Conservation (phyloP, 192 early-diverging fungal genomes). For the Physocladia obscura region DNA sequence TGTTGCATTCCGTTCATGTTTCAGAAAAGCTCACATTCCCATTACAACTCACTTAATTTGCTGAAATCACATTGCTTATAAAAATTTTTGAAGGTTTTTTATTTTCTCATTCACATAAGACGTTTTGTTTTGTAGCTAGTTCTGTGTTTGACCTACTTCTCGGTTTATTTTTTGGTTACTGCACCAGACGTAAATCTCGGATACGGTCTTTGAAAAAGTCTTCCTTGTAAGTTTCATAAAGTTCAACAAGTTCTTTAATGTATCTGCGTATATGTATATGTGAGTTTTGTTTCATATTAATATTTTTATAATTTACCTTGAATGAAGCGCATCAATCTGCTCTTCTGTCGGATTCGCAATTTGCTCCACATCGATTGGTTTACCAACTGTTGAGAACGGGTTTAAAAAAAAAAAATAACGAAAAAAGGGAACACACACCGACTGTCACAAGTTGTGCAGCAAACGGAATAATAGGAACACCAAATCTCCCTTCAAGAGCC, state of each 20-base stretch:
- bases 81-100: too few species aligned
- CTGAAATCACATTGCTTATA: too few species aligned
- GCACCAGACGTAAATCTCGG: conserved; percentile 33
- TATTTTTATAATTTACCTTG: not conserved
- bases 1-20: too few species aligned
- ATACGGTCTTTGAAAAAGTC: conserved; percentile 36
- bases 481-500: conserved; percentile 16
- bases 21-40: too few species aligned
- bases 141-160: too few species aligned
- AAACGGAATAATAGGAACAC: conserved; percentile 28
- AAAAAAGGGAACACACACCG: not conserved
- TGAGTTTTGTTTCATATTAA: not conserved
- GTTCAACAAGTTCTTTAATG: conserved; percentile 20
- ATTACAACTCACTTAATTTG: too few species aligned
- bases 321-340: conserved; percentile 33
- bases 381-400: conserved; percentile 17
- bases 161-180: conserved; percentile 1
- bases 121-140: too few species aligned
- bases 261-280: conserved; percentile 6
- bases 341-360: conserved; percentile 31
- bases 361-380: conserved; percentile 28
- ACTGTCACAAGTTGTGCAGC: conserved; percentile 25
- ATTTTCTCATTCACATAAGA: too few species aligned
- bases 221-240: conserved; percentile 43
- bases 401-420: not conserved